Evolutionary conservation across 2,329 filamentous ascomycete genomes (phyloP), one percentile per base, ranked within the genome.

Genomic region (Clonostachys solani): DNA sequence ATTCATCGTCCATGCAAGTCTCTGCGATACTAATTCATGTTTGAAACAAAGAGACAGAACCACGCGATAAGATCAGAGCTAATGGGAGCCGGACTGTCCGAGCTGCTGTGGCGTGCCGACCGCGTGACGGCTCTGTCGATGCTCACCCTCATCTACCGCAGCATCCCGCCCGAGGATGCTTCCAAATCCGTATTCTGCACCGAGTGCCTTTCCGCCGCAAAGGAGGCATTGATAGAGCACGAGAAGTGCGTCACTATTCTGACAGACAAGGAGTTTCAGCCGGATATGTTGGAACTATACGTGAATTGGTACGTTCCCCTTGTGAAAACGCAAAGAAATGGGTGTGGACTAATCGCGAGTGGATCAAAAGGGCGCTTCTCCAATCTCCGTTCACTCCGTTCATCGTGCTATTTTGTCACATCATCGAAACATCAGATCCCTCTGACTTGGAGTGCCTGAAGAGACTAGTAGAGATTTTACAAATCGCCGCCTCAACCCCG

Each of bases 361-460:
- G 36, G 36, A 12, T 1, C 12, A 38, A 38, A n/a, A 18, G 36
- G 15, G 36, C 36, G 7, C 36, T 38, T 18, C 15, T 38, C 7
- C 36, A n/a, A 18, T 18, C 17, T 38, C 57, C 56, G 0, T 60
- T 59, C 16, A 50, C 56, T 3, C 56, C 56, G 2, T 59, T 58
- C 37, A 59, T 53, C 5, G 51, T 59, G 8, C 12, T 60, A 1
- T 60, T 59, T 37, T 60, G 58, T 18, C 52, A 58, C 40, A 48
- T 55, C 18, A 54, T 58, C 41, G 66, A 72, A 45, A 64, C 67
- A 1, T 67, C 64, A 15, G 63, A 73, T 38, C 17, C 36, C 7
- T n/a, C 15, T 18, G 36, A 18, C 12, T 38, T 38, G 36, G 36
- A 38, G 8, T n/a, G 36, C 36, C 36, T 38, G 15, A 38, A 38